These are phyloP conservation scores for Debaryomycetaceae sp. DNA, from an alignment of 1,139 yeast species.

Conservation along the genomic window DNA sequence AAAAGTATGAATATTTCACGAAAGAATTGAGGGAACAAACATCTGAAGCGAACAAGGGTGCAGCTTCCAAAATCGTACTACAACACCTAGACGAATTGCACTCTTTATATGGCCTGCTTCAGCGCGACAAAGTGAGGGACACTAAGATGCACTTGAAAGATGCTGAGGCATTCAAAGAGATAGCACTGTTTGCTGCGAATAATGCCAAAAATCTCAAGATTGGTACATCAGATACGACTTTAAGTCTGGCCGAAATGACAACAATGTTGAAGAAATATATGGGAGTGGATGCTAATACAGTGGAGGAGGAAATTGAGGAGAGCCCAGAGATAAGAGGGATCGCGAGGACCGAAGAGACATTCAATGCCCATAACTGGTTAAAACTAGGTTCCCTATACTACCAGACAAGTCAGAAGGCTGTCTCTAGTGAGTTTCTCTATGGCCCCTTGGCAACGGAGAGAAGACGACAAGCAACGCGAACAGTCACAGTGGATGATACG, in stretches of 20 bases:
- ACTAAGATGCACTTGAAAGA: conserved; percentile 26
- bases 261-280: conserved; percentile 36
- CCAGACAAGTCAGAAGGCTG: conserved; percentile 45
- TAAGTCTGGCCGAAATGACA: conserved; percentile 48
- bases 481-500: conserved; percentile 43
- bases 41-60: conserved; percentile 33
- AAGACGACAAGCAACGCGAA: conserved; percentile 35
- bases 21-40: conserved; percentile 17
- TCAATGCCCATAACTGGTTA: conserved; percentile 53
- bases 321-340: conserved; percentile 10
- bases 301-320: conserved; percentile 8
- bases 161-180: conserved; percentile 40
- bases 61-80: conserved; percentile 26
- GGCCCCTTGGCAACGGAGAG: conserved; percentile 73
- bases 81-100: conserved; percentile 28
- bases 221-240: conserved; percentile 49
- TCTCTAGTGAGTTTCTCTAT: conserved; percentile 57
- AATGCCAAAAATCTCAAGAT: conserved; percentile 59
- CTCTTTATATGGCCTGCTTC: conserved; percentile 26
- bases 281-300: conserved; percentile 15
- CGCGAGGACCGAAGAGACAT: conserved; percentile 19
- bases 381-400: conserved; percentile 55
- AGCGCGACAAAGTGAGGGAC: conserved; percentile 25
- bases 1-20: conserved; percentile 24
- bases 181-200: conserved; percentile 39